Evolutionary conservation across 1,284 basidiomycete genomes (phyloP).

Genomic region (Pholiota adiposa): DNA sequence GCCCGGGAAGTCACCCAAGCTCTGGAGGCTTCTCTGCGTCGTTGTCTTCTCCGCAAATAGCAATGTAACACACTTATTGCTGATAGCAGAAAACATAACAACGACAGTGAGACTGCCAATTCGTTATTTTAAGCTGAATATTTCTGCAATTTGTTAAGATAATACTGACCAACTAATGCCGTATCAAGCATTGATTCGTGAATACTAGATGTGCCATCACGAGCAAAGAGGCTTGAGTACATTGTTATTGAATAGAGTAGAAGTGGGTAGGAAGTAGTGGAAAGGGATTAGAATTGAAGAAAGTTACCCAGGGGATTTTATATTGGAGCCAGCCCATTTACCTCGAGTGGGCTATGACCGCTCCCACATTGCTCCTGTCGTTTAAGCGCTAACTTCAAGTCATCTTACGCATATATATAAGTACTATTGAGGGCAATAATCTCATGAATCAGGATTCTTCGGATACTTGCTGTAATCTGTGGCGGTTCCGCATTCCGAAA

Average conservation of each 20-base stretch:
- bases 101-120: slow-evolving; percentile 5
- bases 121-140: neutral
- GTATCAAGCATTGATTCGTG: slow-evolving; percentile 15
- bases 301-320: too few species aligned
- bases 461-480: too few species aligned
- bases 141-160: neutral
- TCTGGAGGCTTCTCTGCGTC: neutral
- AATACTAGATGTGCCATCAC: neutral
- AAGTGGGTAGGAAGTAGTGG: neutral
- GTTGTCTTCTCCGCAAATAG: slow-evolving; percentile 9
- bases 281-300: too few species aligned
- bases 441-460: too few species aligned
- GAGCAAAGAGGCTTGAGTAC: neutral
- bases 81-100: slow-evolving; percentile 11
- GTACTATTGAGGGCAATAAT: too few species aligned
- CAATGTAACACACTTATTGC: slow-evolving; percentile 11
- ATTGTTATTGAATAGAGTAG: neutral
- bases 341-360: too few species aligned
- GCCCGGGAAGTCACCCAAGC: slow-evolving; percentile 6
- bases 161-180: slow-evolving; percentile 15
- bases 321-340: too few species aligned
- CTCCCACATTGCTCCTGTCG: too few species aligned
- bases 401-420: too few species aligned
- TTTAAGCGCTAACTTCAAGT: too few species aligned
- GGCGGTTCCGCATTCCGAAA: too few species aligned